Evolutionary conservation across 1,139 yeast genomes (phyloP).

Genomic region (Petasospora fabianii): DNA sequence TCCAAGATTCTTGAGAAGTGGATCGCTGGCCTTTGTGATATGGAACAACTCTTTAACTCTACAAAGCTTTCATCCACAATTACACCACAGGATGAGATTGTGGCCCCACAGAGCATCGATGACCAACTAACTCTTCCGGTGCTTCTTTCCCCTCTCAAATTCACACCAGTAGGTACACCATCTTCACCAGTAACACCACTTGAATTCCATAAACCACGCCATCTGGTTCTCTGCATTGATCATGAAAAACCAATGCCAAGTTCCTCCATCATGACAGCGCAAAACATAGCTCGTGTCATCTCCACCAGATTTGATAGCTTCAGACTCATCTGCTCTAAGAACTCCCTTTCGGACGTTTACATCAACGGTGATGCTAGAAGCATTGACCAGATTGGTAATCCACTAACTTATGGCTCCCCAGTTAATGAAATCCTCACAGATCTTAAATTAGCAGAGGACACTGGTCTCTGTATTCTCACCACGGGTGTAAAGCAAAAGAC

Average conservation of each 20-base stretch:
- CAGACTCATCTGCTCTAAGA: slow-evolving; percentile 9
- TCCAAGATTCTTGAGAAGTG: slow-evolving; percentile 34
- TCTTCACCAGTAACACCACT: slow-evolving; percentile 20
- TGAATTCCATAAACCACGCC: slow-evolving; percentile 24
- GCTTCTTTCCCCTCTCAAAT: slow-evolving; percentile 27
- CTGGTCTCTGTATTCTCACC: slow-evolving; percentile 13
- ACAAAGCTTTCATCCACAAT: slow-evolving; percentile 31
- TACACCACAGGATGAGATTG: slow-evolving; percentile 19
- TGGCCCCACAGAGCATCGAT: not conserved
- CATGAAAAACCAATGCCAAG: slow-evolving; percentile 23
- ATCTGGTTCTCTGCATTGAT: slow-evolving; percentile 24
- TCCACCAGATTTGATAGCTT: slow-evolving; percentile 20
- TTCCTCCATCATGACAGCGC: slow-evolving; percentile 24
- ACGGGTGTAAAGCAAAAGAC: slow-evolving; percentile 5
- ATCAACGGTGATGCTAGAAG: slow-evolving; percentile 3
- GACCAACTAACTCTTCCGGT: slow-evolving; percentile 26
- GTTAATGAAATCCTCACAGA: not conserved
- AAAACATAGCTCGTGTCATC: slow-evolving; percentile 33
- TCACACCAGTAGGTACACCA: slow-evolving; percentile 20
- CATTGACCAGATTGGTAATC: slow-evolving; percentile 11
- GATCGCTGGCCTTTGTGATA: slow-evolving; percentile 33
- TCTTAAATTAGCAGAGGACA: not conserved
- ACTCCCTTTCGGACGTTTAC: slow-evolving; percentile 8
- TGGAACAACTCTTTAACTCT: slow-evolving; percentile 29
- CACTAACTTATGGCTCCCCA: not conserved